Base-by-base conservation (phyloP, 805 yeast genomes). In the Saccharomyces eubayanus region DNA sequence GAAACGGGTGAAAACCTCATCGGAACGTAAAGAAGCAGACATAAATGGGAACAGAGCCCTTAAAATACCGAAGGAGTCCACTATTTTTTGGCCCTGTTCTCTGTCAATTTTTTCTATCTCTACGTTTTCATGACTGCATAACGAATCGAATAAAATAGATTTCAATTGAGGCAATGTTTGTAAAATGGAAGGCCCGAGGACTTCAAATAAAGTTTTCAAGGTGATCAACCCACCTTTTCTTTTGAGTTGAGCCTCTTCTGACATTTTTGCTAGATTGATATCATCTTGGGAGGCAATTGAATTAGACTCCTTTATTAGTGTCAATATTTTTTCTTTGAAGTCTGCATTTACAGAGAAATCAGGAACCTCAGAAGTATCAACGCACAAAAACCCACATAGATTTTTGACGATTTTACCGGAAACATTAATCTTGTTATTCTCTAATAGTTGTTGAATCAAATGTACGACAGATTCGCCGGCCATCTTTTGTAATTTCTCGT, bases 361-460 rank as follows among this genome's bases (percentile, higher is more conserved):
- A 2, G 99, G 99, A 31, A 92, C 97, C 65, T 91, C 97, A 2
- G 94, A 81, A 0, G 97, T 89, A 66, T 92, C 99, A 31, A 91
- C 97, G 72, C 99, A 94, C 51, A 94, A 66, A 66, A 92, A 92
- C 0, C 92, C 96, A 72, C 96, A 88, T 53, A 95, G 72, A 64
- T 94, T 94, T 67, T 89, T 92, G 47, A 89, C 81, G 58, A 95
- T 86, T 66, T 94, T 94, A 61, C 89, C 95, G 2, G 92, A 83
- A 1, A 92, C 94, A 40, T 83, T 83, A n/a, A 66, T 67, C 64
- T 90, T 89, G 8, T 80, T 82, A 4, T 71, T 71, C 1, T 66
- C 66, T 36, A 81, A 75, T 53, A 95, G 78, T 57, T 79, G 78
- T n/a, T 71, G 64, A 41, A 90, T 80, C 51, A 94, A 75, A 31